These are phyloP conservation scores for Nothophaeocryptopus gaeumannii DNA, from an alignment of 2,329 filamentous ascomycete genomes.

Conservation along the genomic window DNA sequence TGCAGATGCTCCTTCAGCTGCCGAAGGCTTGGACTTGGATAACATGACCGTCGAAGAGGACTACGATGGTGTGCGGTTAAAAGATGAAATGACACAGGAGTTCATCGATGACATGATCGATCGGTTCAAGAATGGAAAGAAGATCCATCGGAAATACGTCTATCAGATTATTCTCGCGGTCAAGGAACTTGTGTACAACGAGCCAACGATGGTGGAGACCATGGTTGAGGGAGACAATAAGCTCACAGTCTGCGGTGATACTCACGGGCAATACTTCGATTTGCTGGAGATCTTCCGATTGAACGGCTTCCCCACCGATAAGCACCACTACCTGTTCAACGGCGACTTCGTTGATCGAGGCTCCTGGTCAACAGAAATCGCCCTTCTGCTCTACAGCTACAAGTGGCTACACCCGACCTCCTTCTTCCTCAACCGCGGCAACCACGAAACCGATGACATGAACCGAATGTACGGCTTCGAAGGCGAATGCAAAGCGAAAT, in stretches of 20 bases:
- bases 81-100: slow-evolving; percentile 85
- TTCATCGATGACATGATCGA: slow-evolving; percentile 98
- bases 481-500: slow-evolving; percentile 97
- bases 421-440: slow-evolving; percentile 96
- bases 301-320: slow-evolving; percentile 79
- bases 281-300: slow-evolving; percentile 92
- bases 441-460: slow-evolving; percentile 93
- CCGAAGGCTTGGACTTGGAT: slow-evolving; percentile 84
- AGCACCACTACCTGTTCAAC: slow-evolving; percentile 95
- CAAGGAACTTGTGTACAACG: slow-evolving; percentile 83
- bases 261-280: slow-evolving; percentile 97
- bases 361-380: slow-evolving; percentile 97
- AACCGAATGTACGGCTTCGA: slow-evolving; percentile 98
- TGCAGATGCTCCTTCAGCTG: slow-evolving; percentile 84
- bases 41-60: slow-evolving; percentile 75
- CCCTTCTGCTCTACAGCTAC: slow-evolving; percentile 87
- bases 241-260: slow-evolving; percentile 95
- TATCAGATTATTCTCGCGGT: slow-evolving; percentile 93
- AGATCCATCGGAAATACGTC: slow-evolving; percentile 91
- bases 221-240: slow-evolving; percentile 72
- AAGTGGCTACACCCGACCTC: slow-evolving; percentile 82
- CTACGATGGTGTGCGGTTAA: slow-evolving; percentile 81
- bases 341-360: slow-evolving; percentile 97
- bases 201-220: slow-evolving; percentile 96
- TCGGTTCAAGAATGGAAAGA: slow-evolving; percentile 94